Conservation (phyloP, 2,329 filamentous ascomycete species). For the Penicillium sp. region DNA sequence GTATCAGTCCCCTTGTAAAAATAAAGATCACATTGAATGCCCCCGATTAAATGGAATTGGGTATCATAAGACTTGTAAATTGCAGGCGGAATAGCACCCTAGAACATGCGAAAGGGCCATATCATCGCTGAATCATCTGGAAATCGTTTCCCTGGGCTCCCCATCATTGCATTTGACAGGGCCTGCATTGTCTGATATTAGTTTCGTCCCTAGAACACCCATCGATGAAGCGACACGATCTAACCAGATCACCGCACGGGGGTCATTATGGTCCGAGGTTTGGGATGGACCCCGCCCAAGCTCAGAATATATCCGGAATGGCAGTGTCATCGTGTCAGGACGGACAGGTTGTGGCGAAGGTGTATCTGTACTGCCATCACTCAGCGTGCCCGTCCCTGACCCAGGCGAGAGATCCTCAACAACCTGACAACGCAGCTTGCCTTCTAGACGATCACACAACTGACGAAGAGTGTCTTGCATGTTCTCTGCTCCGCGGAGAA, state of each 20-base stretch:
- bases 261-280: slow-evolving; percentile 22
- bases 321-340: slow-evolving; percentile 11
- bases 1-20: not conserved
- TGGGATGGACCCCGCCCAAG: slow-evolving; percentile 24
- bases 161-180: not conserved
- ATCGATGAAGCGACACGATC: slow-evolving; percentile 35
- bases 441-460: slow-evolving; percentile 19
- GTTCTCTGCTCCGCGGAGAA: slow-evolving; percentile 27
- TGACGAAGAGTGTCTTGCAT: slow-evolving; percentile 20
- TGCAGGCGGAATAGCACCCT: not conserved
- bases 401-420: slow-evolving; percentile 19
- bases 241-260: slow-evolving; percentile 29
- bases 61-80: not conserved
- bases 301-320: slow-evolving; percentile 29
- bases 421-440: slow-evolving; percentile 2
- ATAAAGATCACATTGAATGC: not conserved
- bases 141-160: not conserved
- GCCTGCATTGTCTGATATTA: slow-evolving; percentile 13
- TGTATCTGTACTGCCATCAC: slow-evolving; percentile 11
- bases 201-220: slow-evolving; percentile 29
- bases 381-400: slow-evolving; percentile 7
- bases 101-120: not conserved
- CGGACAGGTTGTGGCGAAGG: not conserved
- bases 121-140: not conserved
- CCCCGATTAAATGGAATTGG: not conserved